Evolutionary conservation across 495 filamentous ascomycete species (phyloP), one percentile per base, ranked within the genome.

Genomic region (Hypoxylon crocopeplum): DNA sequence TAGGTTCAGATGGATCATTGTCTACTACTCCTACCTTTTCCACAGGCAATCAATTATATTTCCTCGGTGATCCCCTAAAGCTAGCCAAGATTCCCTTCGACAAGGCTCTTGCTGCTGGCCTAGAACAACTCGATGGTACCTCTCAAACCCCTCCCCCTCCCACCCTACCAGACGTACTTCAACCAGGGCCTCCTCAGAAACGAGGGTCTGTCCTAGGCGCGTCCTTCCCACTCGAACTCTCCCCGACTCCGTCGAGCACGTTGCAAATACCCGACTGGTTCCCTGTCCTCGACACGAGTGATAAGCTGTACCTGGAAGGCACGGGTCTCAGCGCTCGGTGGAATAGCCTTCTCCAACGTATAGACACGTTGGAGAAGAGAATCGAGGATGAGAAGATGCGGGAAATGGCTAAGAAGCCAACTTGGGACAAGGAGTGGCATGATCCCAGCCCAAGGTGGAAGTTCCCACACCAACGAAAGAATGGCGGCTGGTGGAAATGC

Each of bases 401-500:
- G 37, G 15, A 17, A 52, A 11, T 38, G 45, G 13, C 37, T 25
- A 27, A 40, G n/a, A 61, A 34, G 45, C 40, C 39, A 42, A 37
- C 41, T 8, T 70, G 64, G 65, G 63, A 51, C 25, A 70, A 72
- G 55, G 19, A 72, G 0, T 75, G 64, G 59, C 77, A 80, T 24
- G 53, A 72, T 0, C 66, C 69, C 1, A 17, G 63, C 11, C 48
- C 49, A 0, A 55, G 46, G 36, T 80, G 76, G 77, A 57, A 37
- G 6, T 56, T 50, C 11, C 19, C 51, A 1, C 46, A 56, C n/a
- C 66, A 59, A 34, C 66, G 58, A 20, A 20, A 33, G 24, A 7
- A 36, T 0, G 72, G 71, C 3, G 77, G 77, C 0, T 78, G 67
- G 71, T 78, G 77, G 77, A 64, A 58, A 6, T 80, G 77, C 48